Evolutionary conservation across 2,329 filamentous ascomycete genomes (phyloP).

Genomic region (Aspergillus hiratsukae): DNA sequence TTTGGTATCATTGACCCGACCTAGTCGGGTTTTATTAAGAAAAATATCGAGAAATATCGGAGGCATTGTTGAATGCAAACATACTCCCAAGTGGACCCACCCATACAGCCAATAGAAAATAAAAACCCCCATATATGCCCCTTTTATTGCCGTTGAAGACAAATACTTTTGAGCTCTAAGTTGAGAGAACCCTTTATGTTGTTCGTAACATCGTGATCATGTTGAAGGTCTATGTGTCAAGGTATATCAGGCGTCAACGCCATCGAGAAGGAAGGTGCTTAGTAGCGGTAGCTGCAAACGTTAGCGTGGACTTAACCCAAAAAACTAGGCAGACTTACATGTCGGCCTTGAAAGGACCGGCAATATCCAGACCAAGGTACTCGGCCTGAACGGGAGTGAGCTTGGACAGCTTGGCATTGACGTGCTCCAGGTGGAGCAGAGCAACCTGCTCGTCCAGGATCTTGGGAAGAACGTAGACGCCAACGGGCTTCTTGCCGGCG

Average conservation of each 20-base stretch:
- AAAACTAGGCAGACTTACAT: slow-evolving; percentile 53
- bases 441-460: slow-evolving; percentile 98
- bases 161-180: slow-evolving; percentile 47
- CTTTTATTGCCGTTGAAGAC: slow-evolving; percentile 60
- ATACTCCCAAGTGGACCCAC: slow-evolving; percentile 29
- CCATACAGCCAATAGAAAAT: slow-evolving; percentile 23
- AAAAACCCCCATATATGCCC: slow-evolving; percentile 31
- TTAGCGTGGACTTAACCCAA: slow-evolving; percentile 11
- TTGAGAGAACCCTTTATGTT: slow-evolving; percentile 47
- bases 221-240: slow-evolving; percentile 47
- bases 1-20: slow-evolving; percentile 12
- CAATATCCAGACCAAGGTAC: slow-evolving; percentile 79
- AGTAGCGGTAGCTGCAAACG: slow-evolving; percentile 57
- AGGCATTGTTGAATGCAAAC: slow-evolving; percentile 37
- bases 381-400: slow-evolving; percentile 85
- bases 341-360: slow-evolving; percentile 95
- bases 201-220: slow-evolving; percentile 57
- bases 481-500: slow-evolving; percentile 80
- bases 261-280: slow-evolving; percentile 38
- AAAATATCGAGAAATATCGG: slow-evolving; percentile 19
- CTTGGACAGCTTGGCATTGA: slow-evolving; percentile 88
- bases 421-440: slow-evolving; percentile 84
- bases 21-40: slow-evolving; percentile 18
- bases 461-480: slow-evolving; percentile 98
- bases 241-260: slow-evolving; percentile 30